Percentiles rank a stretch among this genome's conserved stretches.
phyloP scores from a whole-genome alignment of 768 basidiomycete genomes.

The Panaeolus cyanescens region DNA sequence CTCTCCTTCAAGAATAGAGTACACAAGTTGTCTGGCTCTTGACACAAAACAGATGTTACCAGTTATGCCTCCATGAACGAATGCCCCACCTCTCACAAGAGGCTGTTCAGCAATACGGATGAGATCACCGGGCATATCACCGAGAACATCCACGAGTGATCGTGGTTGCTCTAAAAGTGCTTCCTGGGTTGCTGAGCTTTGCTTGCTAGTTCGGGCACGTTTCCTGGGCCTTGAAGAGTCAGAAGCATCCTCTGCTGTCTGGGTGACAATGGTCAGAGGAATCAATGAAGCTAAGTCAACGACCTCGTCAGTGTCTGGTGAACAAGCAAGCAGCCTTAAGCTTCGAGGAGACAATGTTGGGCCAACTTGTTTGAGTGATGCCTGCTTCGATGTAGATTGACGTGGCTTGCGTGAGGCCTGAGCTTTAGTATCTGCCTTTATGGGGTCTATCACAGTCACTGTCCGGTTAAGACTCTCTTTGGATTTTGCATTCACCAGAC shows the following conservation, averaged over 20 bases:
- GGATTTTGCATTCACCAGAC: conserved; percentile 35
- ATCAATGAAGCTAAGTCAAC: conserved; percentile 24
- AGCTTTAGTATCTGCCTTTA: not conserved
- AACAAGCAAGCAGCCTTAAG: conserved; percentile 35
- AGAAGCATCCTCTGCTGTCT: conserved; percentile 8
- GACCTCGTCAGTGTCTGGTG: conserved; percentile 32
- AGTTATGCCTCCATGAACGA: conserved; percentile 40
- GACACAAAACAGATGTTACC: conserved; percentile 54
- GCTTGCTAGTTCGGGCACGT: conserved; percentile 10
- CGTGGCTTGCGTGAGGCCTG: not conserved
- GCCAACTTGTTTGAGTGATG: not conserved
- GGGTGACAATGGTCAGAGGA: conserved; percentile 7
- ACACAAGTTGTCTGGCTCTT: conserved; percentile 49
- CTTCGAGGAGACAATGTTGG: conserved; percentile 13
- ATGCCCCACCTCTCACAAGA: conserved; percentile 47
- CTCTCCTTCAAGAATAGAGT: conserved; percentile 29
- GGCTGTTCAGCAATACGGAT: conserved; percentile 51
- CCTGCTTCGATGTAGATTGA: not conserved
- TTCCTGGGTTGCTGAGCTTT: not conserved
- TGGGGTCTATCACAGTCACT: not conserved
- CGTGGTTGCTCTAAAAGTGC: not conserved
- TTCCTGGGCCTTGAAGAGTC: conserved; percentile 12
- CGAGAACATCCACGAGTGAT: conserved; percentile 11
- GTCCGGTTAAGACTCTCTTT: conserved; percentile 16
- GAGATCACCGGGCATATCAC: conserved; percentile 37